Base-by-base conservation (phyloP, 139 green algal species). In the Coelastrella sp. region DNA sequence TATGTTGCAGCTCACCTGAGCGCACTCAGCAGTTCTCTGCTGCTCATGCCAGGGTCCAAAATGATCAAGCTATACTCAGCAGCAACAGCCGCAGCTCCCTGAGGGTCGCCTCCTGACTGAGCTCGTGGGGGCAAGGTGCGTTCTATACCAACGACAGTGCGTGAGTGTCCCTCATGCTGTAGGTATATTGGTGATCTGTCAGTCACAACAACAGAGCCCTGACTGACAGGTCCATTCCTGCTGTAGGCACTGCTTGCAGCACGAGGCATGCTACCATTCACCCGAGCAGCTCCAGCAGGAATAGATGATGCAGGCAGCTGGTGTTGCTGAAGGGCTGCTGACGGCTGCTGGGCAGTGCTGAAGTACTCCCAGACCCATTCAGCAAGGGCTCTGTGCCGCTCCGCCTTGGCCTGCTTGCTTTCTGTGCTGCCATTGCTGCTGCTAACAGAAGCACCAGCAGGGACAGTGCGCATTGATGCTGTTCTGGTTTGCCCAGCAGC, bases 161-260 rank as follows among this genome's bases (percentile, higher is more conserved):
- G 60, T 32, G 81, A 91, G 64, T 93, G 90, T 15, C 90, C 90
- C 73, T 93, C 80, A 53, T 93, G 90, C 86, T 93, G 89, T 27
- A 93, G 87, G 67, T 87, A 93, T 64, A 93, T 67, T 50, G 86
- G 90, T 2, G 71, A 72, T 19, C 53, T 45, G 19, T 25, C 60
- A 32, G 60, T 84, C 40, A 64, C 25, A 6, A 75, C 30, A 4
- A 75, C 78, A 41, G 59, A 23, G n/a, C 43, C 76, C 17, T 40
- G 23, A 8, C n/a, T n/a, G n/a, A n/a, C n/a, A n/a, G n/a, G n/a
- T n/a, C n/a, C n/a, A n/a, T n/a, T n/a, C n/a, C n/a, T n/a, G n/a
- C n/a, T n/a, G n/a, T n/a, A n/a, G n/a, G n/a, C n/a, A n/a, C n/a
- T n/a, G n/a, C n/a, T n/a, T n/a, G n/a, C n/a, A n/a, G n/a, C n/a